phyloP scores from a whole-genome alignment of 768 basidiomycete species.

The Suillus subaureus region DNA sequence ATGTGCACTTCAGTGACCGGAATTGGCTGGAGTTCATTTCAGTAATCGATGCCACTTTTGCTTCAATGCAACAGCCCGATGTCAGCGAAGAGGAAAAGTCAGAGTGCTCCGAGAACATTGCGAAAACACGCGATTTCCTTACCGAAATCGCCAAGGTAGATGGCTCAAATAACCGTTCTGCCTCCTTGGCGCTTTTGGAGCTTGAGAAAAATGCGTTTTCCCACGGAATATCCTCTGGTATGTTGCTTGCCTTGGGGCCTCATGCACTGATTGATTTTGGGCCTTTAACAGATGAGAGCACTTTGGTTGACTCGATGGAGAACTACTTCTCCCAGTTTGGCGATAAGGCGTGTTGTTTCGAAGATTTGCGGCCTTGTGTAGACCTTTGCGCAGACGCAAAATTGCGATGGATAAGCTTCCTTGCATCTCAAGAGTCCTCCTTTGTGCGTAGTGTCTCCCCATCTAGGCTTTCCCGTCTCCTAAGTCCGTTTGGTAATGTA shows the following conservation, averaged over 20 bases:
- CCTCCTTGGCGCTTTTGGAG: conserved; percentile 72
- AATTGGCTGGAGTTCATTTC: conserved; percentile 88
- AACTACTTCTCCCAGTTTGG: conserved; percentile 74
- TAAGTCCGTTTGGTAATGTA: conserved; percentile 24
- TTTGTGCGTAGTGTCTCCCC: conserved; percentile 43
- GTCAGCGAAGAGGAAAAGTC: conserved; percentile 38
- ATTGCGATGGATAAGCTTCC: conserved; percentile 54
- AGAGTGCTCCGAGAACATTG: conserved; percentile 41
- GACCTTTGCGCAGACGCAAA: conserved; percentile 49
- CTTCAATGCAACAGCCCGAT: conserved; percentile 33
- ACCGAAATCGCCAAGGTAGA: conserved; percentile 60
- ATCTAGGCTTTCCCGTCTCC: not conserved
- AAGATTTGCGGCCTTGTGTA: conserved; percentile 78
- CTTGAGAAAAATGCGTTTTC: conserved; percentile 61
- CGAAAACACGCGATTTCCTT: conserved; percentile 54
- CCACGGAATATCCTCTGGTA: conserved; percentile 53
- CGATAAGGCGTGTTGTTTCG: conserved; percentile 84
- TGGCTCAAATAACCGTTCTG: conserved; percentile 74
- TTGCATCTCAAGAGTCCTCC: conserved; percentile 47
- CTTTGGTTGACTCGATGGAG: conserved; percentile 53
- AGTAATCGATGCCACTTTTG: conserved; percentile 68
- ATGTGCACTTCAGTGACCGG: conserved; percentile 60
- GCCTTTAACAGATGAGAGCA: conserved; percentile 41
- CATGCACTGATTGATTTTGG: conserved; percentile 13
- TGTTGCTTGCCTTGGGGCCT: conserved; percentile 9